phyloP scores from a whole-genome alignment of 805 yeast genomes.

The Candida corydali region DNA sequence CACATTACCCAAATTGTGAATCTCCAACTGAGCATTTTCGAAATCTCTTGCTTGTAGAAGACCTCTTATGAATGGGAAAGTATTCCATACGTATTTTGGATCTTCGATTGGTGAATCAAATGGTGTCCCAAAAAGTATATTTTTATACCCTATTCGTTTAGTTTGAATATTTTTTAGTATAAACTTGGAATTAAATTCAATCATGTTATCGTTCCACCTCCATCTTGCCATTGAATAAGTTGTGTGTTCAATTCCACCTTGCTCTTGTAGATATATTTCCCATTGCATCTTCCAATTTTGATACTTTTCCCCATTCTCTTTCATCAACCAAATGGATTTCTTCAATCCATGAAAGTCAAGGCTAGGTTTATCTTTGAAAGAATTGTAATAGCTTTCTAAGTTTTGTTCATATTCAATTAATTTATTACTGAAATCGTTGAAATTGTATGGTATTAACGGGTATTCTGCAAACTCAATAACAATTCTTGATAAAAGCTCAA shows the following conservation, averaged over 20 bases:
- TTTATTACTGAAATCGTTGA: conserved; percentile 42
- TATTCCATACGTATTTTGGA: conserved; percentile 47
- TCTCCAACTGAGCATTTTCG: conserved; percentile 50
- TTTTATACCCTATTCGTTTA: conserved; percentile 62
- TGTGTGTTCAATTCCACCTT: conserved; percentile 67
- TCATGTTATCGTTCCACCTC: conserved; percentile 74
- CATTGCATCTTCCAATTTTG: conserved; percentile 60
- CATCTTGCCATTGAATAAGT: conserved; percentile 66
- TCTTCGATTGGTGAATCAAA: conserved; percentile 45
- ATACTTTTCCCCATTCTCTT: conserved; percentile 39
- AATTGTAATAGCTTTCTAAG: conserved; percentile 37
- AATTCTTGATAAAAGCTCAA: conserved; percentile 50
- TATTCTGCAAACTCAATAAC: conserved; percentile 62
- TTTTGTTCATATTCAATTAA: conserved; percentile 45
- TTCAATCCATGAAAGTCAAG: conserved; percentile 22
- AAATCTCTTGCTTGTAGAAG: conserved; percentile 48
- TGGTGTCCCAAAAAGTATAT: conserved; percentile 67
- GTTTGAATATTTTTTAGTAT: conserved; percentile 31
- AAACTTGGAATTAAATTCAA: conserved; percentile 51
- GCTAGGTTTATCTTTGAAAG: conserved; percentile 8
- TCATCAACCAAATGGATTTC: conserved; percentile 21
- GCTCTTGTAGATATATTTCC: conserved; percentile 39
- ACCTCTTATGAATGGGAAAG: conserved; percentile 78
- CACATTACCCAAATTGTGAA: conserved; percentile 36
- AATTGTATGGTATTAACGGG: conserved; percentile 71